Evolutionary conservation across 1,139 yeast genomes (phyloP).

Genomic region (Wickerhamomyces sp.): DNA sequence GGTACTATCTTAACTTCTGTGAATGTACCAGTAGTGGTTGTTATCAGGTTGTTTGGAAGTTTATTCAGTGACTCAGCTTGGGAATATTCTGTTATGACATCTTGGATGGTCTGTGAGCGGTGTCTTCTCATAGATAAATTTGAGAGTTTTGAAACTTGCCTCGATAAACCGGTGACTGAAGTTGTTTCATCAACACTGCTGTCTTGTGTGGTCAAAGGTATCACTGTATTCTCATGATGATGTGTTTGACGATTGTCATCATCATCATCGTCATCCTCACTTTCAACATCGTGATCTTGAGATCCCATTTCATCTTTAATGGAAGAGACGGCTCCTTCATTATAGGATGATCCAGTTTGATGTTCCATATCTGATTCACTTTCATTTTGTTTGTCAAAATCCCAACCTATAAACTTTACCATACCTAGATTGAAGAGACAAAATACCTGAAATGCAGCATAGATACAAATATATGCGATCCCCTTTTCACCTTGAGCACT

Average conservation of each 20-base stretch:
- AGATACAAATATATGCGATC: conserved; percentile 81
- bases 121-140: conserved; percentile 14
- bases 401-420: conserved; percentile 64
- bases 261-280: conserved; percentile 3
- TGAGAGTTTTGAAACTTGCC: conserved; percentile 7
- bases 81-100: conserved; percentile 51
- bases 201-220: conserved; percentile 2
- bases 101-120: conserved; percentile 16
- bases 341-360: not conserved
- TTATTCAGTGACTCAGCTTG: conserved; percentile 29
- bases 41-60: conserved; percentile 9
- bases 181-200: not conserved
- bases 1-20: conserved; percentile 12
- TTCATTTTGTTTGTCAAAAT: conserved; percentile 36
- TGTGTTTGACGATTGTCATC: not conserved
- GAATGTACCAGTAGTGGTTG: conserved; percentile 17
- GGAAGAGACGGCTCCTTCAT: not conserved
- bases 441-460: conserved; percentile 64
- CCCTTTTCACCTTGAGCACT: conserved; percentile 65
- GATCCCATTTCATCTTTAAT: conserved; percentile 2
- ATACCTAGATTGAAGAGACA: conserved; percentile 78
- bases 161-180: conserved; percentile 3
- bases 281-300: not conserved
- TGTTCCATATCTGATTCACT: conserved; percentile 2
- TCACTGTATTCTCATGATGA: not conserved